Conservation (phyloP, 495 filamentous ascomycete genomes). For the Penicillium samsonianum region DNA sequence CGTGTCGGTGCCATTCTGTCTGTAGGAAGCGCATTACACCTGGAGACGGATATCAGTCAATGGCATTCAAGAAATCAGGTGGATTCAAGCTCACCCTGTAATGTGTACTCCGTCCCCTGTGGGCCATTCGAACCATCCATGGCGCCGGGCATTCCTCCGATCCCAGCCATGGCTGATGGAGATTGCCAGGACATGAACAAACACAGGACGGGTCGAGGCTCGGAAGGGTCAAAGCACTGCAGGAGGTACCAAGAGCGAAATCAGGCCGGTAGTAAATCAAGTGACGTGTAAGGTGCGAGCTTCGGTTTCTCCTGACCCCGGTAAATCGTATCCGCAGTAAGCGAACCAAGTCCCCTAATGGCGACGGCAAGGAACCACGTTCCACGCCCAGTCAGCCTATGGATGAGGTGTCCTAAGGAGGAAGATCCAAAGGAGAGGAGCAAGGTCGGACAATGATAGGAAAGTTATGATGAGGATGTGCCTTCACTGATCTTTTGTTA, state of each 20-base stretch:
- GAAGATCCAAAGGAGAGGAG: slow-evolving; percentile 7
- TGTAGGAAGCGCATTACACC: slow-evolving; percentile 99
- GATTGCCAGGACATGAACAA: slow-evolving; percentile 62
- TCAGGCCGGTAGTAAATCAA: neutral
- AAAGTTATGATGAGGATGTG: slow-evolving; percentile 15
- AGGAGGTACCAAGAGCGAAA: slow-evolving; percentile 2
- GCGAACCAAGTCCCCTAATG: slow-evolving; percentile 21
- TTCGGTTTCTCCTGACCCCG: slow-evolving; percentile 32
- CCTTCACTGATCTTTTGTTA: slow-evolving; percentile 32
- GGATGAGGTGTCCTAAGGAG: neutral
- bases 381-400: slow-evolving; percentile 23
- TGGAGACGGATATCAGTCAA: slow-evolving; percentile 35
- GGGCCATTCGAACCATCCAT: slow-evolving; percentile 59
- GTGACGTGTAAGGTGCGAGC: slow-evolving; percentile 13
- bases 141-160: slow-evolving; percentile 58
- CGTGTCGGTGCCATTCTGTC: slow-evolving; percentile 98
- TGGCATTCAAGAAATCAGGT: slow-evolving; percentile 3
- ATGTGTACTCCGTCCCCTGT: slow-evolving; percentile 93
- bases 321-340: slow-evolving; percentile 25
- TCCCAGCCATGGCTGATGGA: slow-evolving; percentile 64
- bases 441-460: slow-evolving; percentile 21
- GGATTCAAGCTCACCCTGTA: slow-evolving; percentile 70
- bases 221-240: neutral
- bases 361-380: slow-evolving; percentile 25
- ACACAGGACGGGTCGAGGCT: slow-evolving; percentile 5